Conservation (phyloP, 306 rosid species). For the Vigna nakashimae region DNA sequence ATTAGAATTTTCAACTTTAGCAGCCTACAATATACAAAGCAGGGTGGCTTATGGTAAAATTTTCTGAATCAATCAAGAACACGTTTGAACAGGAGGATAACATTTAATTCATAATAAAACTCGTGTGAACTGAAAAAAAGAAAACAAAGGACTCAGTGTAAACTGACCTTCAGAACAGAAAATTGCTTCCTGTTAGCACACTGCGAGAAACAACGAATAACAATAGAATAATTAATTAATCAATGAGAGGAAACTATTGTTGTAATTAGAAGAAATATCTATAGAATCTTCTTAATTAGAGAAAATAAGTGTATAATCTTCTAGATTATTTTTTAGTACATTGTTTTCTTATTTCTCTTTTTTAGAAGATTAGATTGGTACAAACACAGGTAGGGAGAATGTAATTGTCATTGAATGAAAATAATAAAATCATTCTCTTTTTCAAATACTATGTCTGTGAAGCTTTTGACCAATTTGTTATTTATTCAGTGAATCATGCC, state of each 20-base stretch:
- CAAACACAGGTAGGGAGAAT: too few species aligned
- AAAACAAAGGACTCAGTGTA: not conserved
- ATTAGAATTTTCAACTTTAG: slow-evolving; percentile 58
- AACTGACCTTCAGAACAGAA: slow-evolving; percentile 50
- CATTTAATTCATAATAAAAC: too few species aligned
- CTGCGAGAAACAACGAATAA: slow-evolving; percentile 56
- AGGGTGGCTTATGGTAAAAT: slow-evolving; percentile 1
- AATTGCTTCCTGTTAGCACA: slow-evolving; percentile 57
- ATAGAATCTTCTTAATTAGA: too few species aligned
- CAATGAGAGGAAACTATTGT: not conserved
- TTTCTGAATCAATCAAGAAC: not conserved
- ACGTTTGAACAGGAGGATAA: slow-evolving; percentile 20
- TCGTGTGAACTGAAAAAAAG: too few species aligned
- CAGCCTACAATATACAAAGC: slow-evolving; percentile 55
- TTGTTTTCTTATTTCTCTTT: too few species aligned
- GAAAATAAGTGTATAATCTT: too few species aligned
- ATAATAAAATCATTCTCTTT: too few species aligned
- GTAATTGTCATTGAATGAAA: too few species aligned
- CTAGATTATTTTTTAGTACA: too few species aligned
- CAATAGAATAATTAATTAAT: slow-evolving; percentile 16
- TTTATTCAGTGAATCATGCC: slow-evolving; percentile 3
- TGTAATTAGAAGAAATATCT: too few species aligned
- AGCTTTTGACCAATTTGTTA: slow-evolving; percentile 20
- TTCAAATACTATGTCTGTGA: not conserved
- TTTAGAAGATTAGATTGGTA: too few species aligned